Evolutionary conservation across 495 filamentous ascomycete species (phyloP), one percentile per base, ranked within the genome.

Genomic region (Penicillium antarcticum): DNA sequence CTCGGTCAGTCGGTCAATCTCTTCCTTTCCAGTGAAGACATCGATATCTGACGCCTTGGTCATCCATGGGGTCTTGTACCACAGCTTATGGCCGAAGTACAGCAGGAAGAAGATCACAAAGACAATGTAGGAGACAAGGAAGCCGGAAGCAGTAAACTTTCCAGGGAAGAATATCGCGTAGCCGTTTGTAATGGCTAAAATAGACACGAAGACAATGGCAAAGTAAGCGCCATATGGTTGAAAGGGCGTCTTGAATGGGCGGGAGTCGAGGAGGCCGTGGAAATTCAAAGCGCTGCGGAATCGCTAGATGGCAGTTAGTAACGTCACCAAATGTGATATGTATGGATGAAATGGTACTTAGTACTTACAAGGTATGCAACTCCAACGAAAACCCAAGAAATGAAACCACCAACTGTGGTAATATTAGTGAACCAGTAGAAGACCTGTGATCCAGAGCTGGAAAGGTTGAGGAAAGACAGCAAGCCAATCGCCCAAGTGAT

Each of bases 51-150:
- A 60, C 12, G 53, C 57, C 39, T 78, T 94, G 0, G 79, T 83
- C 38, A 78, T 71, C 32, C 73, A 77, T 26, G 73, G 71, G 4
- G 70, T 69, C 35, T 59, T 60, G 33, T 64, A 67, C 42, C 67
- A 60, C 10, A 71, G 56, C 31, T 66, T 62, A 42, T 68, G 67
- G 12, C 59, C 58, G 2, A 76, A 79, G 58, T 75, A 77, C 7
- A 85, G 88, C 56, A 84, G 91, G 35, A 87, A 78, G 12, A 89
- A 95, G 62, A 91, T 91, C 80, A 77, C 78, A 42, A 70, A 61
- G 0, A 58, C 66, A 42, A 70, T 65, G 31, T 70, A 72, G 3
- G 67, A 66, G 2, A 63, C 58, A 2, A 70, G 43, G 87, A 96
- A 77, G 62, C 83, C 49, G 2, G 63, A 54, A 0, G 61, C 63